phyloP scores from a whole-genome alignment of 2,329 filamentous ascomycete genomes.

The Epichloe sp. region DNA sequence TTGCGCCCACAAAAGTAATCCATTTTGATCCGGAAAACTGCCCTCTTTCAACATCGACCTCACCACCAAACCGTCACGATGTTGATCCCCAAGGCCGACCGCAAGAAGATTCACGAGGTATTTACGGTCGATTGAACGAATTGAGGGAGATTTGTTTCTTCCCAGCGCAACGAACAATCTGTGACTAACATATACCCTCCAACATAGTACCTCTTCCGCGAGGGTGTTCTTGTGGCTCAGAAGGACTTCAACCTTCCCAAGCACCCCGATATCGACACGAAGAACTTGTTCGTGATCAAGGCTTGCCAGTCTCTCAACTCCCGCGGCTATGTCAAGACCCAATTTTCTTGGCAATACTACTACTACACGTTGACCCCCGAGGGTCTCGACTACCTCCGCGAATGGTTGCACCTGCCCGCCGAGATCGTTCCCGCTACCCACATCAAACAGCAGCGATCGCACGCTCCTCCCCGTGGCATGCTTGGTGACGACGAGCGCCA shows the following conservation, averaged over 20 bases:
- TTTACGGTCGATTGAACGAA: slow-evolving; percentile 5
- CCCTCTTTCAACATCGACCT: slow-evolving; percentile 37
- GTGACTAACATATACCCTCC: slow-evolving; percentile 13
- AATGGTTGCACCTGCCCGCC: slow-evolving; percentile 99
- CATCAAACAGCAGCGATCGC: slow-evolving; percentile 99
- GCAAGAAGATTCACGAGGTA: slow-evolving; percentile 97
- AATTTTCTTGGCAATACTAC: slow-evolving; percentile 99
- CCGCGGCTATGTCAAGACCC: slow-evolving; percentile 98
- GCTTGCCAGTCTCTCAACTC: slow-evolving; percentile 96
- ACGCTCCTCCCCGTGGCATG: slow-evolving; percentile 97
- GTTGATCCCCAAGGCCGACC: slow-evolving; percentile 99
- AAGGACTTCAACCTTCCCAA: slow-evolving; percentile 98
- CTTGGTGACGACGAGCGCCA: slow-evolving; percentile 76
- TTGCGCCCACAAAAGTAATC: slow-evolving; percentile 33
- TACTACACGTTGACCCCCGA: slow-evolving; percentile 99
- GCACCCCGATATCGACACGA: slow-evolving; percentile 97
- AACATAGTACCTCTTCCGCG: slow-evolving; percentile 82
- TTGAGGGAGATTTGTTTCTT: not conserved
- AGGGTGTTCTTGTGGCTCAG: slow-evolving; percentile 88
- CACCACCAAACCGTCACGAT: slow-evolving; percentile 48
- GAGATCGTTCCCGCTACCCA: slow-evolving; percentile 99
- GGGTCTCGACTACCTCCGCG: slow-evolving; percentile 99
- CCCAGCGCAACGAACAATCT: not conserved
- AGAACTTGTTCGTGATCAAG: slow-evolving; percentile 99
- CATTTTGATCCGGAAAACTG: slow-evolving; percentile 29